These are phyloP conservation scores for Trypanosoma platydactyli DNA, from an alignment of 208 protist species.

Conservation along the genomic window DNA sequence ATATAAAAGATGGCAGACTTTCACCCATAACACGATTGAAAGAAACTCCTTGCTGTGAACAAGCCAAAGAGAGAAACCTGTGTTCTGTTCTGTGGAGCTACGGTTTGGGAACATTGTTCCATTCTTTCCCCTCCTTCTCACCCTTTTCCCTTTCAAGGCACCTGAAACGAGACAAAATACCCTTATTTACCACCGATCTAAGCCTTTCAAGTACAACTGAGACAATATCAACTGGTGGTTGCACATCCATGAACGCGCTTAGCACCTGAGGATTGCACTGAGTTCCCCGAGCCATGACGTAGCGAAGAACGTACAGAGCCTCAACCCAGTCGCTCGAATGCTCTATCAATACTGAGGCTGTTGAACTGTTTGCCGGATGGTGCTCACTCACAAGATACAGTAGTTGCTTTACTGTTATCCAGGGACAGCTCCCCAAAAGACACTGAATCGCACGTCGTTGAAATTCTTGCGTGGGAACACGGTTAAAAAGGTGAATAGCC, in stretches of 20 bases:
- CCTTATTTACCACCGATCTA: conserved; percentile 46
- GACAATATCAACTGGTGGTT: conserved; percentile 31
- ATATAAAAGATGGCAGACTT: not conserved
- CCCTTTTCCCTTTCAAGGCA: conserved; percentile 20
- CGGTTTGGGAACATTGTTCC: not conserved
- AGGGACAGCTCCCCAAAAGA: conserved; percentile 29
- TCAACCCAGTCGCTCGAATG: conserved; percentile 27
- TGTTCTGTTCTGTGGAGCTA: too few species aligned
- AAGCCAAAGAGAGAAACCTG: conserved; percentile 8
- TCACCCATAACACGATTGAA: not conserved
- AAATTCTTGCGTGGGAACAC: conserved; percentile 54
- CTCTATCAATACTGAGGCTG: conserved; percentile 26
- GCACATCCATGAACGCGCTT: conserved; percentile 49
- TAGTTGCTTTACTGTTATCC: conserved; percentile 3
- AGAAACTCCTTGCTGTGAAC: too few species aligned
- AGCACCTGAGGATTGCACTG: conserved; percentile 63
- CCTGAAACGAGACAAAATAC: conserved; percentile 41
- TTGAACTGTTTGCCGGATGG: conserved; percentile 18
- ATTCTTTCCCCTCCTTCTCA: not conserved
- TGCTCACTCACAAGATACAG: conserved; percentile 17
- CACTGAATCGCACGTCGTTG: conserved; percentile 44
- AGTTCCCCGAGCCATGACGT: conserved; percentile 47
- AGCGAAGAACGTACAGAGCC: conserved; percentile 47
- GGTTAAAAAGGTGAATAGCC: conserved; percentile 50
- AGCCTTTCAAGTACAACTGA: conserved; percentile 39